Conservation (phyloP, 1,284 basidiomycete species). For the Wolfiporia cocos region DNA sequence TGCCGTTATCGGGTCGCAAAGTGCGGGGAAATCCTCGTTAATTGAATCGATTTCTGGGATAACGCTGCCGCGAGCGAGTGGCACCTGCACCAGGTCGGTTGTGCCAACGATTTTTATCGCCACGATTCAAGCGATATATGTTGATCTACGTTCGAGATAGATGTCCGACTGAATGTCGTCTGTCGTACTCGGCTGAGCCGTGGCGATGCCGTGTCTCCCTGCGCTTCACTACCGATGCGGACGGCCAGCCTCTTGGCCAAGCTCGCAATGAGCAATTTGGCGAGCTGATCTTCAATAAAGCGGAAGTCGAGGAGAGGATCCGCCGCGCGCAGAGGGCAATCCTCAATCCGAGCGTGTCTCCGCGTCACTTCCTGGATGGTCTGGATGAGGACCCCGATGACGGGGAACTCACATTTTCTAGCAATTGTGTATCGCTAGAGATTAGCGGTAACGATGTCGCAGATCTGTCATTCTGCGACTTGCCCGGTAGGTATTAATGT, state of each 20-base stretch:
- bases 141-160: constrained; percentile 33
- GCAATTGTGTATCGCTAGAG: constrained; percentile 59
- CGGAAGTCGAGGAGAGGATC: constrained; percentile 57
- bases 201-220: constrained; percentile 64
- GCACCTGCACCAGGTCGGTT: constrained; percentile 57
- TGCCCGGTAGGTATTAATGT: constrained; percentile 51
- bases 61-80: constrained; percentile 55
- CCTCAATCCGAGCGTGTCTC: constrained; percentile 45
- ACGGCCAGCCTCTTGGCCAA: constrained; percentile 35
- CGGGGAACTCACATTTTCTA: constrained; percentile 50
- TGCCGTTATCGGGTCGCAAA: constrained; percentile 38
- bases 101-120: background rate
- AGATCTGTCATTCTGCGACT: constrained; percentile 66
- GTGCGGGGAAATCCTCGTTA: constrained; percentile 68
- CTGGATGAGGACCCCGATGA: constrained; percentile 24
- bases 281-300: constrained; percentile 39
- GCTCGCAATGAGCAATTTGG: constrained; percentile 48
- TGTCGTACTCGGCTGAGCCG: constrained; percentile 35
- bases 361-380: constrained; percentile 32
- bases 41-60: constrained; percentile 74
- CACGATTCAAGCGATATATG: no score
- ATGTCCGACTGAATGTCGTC: constrained; percentile 65
- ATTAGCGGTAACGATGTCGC: constrained; percentile 63
- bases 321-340: constrained; percentile 67
- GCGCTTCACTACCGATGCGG: constrained; percentile 35